These are phyloP conservation scores for Stereocaulon alpinum DNA, from an alignment of 495 filamentous ascomycete species.

Conservation along the genomic window DNA sequence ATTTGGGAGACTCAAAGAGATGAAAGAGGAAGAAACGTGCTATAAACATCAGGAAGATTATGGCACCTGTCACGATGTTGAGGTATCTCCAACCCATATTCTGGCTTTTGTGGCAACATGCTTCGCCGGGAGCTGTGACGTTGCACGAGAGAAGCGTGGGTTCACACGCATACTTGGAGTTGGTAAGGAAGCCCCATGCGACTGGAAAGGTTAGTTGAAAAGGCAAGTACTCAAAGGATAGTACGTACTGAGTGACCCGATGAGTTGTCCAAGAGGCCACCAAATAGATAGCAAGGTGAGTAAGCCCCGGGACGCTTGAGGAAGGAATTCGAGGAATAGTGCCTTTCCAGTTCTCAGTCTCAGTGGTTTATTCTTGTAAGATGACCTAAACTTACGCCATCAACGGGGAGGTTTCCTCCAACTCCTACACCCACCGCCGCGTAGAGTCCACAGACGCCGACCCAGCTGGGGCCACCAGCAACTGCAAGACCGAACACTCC, in stretches of 20 bases:
- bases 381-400: conserved; percentile 11
- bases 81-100: conserved; percentile 85
- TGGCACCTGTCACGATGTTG: conserved; percentile 55
- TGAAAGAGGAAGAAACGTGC: conserved; percentile 67
- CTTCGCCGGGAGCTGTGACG: conserved; percentile 25
- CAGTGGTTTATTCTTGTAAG: neutral
- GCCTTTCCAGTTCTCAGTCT: conserved; percentile 33
- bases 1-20: conserved; percentile 76
- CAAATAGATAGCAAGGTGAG: conserved; percentile 48
- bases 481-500: conserved; percentile 46
- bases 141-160: conserved; percentile 29
- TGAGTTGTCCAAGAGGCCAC: conserved; percentile 51
- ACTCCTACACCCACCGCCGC: conserved; percentile 45
- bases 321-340: conserved; percentile 51
- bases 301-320: conserved; percentile 41
- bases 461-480: conserved; percentile 43
- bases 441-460: conserved; percentile 40
- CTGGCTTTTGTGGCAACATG: conserved; percentile 44
- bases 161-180: conserved; percentile 41
- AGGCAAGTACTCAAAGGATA: too few relatives aligned
- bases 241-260: conserved; percentile 27
- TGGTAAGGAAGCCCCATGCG: conserved; percentile 46
- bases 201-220: conserved; percentile 23
- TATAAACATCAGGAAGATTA: conserved; percentile 60
- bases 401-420: conserved; percentile 48